Conservation (phyloP, 441 rosid species). For the Hura crepitans region DNA sequence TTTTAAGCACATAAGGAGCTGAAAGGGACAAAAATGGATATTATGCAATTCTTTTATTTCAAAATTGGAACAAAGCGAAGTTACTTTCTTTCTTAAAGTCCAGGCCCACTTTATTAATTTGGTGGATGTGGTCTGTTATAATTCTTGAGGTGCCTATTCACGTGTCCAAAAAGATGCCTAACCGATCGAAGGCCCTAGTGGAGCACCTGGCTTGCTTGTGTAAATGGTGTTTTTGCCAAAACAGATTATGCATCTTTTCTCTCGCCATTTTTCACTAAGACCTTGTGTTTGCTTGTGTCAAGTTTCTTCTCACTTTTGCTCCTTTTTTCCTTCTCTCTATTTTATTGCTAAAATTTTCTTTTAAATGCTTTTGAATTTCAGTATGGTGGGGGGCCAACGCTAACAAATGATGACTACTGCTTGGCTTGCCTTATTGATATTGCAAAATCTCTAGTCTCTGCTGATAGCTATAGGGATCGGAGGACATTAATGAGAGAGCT, state of each 20-base stretch:
- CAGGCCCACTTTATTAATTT: neutral
- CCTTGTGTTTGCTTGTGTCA: conserved; percentile 1
- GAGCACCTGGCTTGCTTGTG: neutral
- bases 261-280: neutral
- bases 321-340: conserved; percentile 1
- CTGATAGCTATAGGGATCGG: conserved; percentile 91
- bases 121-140: neutral
- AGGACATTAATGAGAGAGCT: conserved; percentile 73
- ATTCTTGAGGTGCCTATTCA: neutral
- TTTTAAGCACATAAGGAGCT: neutral
- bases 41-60: neutral
- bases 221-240: neutral
- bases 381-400: conserved; percentile 79
- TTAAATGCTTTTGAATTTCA: conserved; percentile 30
- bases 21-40: neutral
- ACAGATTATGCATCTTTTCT: neutral
- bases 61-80: neutral
- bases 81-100: neutral
- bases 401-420: conserved; percentile 72
- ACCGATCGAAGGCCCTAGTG: neutral
- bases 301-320: conserved; percentile 16
- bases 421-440: conserved; percentile 71
- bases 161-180: neutral
- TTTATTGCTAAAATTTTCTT: neutral
- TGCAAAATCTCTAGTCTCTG: conserved; percentile 64